phyloP scores from a whole-genome alignment of 176 grass and related monocot species.

The Aegilops bicornis region DNA sequence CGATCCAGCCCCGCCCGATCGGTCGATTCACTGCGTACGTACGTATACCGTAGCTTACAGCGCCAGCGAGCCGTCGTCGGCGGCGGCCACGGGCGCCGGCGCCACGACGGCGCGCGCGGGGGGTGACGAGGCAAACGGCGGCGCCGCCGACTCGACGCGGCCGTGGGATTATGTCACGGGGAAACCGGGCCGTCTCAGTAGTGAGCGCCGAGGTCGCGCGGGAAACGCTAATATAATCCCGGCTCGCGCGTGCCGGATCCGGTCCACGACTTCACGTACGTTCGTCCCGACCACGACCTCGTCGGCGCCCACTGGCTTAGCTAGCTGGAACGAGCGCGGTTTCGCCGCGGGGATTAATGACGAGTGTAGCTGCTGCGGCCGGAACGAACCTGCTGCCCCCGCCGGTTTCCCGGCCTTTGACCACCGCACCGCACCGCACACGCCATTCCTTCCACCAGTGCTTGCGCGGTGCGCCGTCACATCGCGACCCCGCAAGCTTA shows the following conservation, averaged over 20 bases:
- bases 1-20: no score
- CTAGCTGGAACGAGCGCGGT: background rate
- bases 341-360: background rate
- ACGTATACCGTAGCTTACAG: no score
- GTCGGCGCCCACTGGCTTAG: background rate
- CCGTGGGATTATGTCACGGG: no score
- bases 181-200: background rate
- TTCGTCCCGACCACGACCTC: background rate
- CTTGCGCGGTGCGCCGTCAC: background rate
- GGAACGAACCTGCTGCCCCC: background rate
- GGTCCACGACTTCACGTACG: no score
- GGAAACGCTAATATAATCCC: background rate
- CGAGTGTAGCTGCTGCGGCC: background rate
- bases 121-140: no score
- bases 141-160: no score
- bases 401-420: constrained; percentile 16
- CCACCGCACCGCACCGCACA: background rate
- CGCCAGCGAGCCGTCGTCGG: no score
- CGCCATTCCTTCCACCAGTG: background rate
- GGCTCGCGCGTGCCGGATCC: background rate
- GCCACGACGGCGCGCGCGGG: no score
- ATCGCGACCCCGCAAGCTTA: background rate
- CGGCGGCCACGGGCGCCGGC: no score
- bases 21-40: no score
- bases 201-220: no score